Evolutionary conservation across 345 rosid species (phyloP).

Genomic region (Microthlaspi erraticum): DNA sequence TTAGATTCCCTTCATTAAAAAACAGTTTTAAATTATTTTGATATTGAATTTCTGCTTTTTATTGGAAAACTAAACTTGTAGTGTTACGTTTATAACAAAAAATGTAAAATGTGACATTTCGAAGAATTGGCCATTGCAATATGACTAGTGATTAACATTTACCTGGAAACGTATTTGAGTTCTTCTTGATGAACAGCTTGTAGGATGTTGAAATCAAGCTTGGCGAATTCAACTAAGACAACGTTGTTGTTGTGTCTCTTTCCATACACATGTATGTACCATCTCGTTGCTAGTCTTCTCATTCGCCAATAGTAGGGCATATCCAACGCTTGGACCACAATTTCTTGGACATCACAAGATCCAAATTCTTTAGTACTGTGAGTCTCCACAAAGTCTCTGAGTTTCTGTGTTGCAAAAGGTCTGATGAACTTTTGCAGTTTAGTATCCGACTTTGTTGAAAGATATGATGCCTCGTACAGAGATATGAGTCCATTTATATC

Average conservation of each 20-base stretch:
- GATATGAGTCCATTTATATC: conserved; percentile 42
- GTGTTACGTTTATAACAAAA: no score
- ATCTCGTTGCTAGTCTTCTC: conserved; percentile 36
- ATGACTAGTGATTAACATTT: conserved; percentile 7
- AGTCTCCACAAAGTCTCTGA: conserved; percentile 9
- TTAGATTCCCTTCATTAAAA: no score
- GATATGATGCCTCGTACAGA: conserved; percentile 52
- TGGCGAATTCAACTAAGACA: conserved; percentile 33
- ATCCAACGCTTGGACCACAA: conserved; percentile 36
- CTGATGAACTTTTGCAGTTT: conserved; percentile 49
- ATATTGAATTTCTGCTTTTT: no score
- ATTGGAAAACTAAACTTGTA: no score
- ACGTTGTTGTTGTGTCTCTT: conserved; percentile 27
- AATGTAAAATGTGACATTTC: no score
- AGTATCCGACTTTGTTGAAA: conserved; percentile 43
- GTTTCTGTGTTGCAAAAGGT: conserved; percentile 39
- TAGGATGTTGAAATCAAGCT: conserved; percentile 44
- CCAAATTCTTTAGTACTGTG: background rate
- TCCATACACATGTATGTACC: conserved; percentile 41
- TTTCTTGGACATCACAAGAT: background rate
- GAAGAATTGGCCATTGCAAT: background rate
- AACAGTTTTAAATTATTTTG: no score
- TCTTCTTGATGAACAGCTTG: conserved; percentile 45
- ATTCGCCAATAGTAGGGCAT: conserved; percentile 37
- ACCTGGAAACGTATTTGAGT: conserved; percentile 38